These are phyloP conservation scores for Panicum virgatum DNA, from an alignment of 202 grass and related monocot species.

Conservation along the genomic window DNA sequence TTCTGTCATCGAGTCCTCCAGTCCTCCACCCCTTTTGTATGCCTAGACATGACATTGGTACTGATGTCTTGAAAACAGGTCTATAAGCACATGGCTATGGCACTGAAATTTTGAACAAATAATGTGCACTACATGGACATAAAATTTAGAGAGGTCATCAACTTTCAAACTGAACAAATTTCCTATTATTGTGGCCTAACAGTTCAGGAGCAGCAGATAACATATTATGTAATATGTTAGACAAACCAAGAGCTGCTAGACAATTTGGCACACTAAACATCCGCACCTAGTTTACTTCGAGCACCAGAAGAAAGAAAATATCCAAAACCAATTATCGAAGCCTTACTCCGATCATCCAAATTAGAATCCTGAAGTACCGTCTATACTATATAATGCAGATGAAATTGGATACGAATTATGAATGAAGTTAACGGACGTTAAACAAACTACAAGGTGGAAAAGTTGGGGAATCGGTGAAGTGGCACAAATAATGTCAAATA, in stretches of 20 bases:
- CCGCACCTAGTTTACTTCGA: not conserved
- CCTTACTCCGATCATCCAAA: not conserved
- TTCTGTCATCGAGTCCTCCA: not conserved
- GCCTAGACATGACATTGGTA: not conserved
- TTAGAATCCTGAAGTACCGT: not conserved
- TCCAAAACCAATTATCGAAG: not conserved
- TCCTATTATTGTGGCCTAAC: not conserved
- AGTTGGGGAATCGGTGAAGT: not conserved
- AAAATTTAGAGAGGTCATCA: not conserved
- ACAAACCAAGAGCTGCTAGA: not conserved
- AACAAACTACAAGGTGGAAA: too few species aligned
- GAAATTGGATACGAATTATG: not conserved
- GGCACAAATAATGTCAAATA: not conserved
- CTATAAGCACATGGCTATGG: not conserved
- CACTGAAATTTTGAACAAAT: not conserved
- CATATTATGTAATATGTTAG: not conserved
- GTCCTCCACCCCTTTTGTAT: not conserved
- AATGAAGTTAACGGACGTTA: not conserved
- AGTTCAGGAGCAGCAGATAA: not conserved
- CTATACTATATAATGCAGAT: not conserved
- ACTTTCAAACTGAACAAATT: constrained; percentile 1
- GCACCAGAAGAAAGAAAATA: not conserved
- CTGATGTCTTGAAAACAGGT: not conserved
- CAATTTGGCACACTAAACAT: not conserved
- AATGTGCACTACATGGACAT: not conserved